Conservation (phyloP, 2,329 filamentous ascomycete genomes). For the Cryphonectria nitschkei region DNA sequence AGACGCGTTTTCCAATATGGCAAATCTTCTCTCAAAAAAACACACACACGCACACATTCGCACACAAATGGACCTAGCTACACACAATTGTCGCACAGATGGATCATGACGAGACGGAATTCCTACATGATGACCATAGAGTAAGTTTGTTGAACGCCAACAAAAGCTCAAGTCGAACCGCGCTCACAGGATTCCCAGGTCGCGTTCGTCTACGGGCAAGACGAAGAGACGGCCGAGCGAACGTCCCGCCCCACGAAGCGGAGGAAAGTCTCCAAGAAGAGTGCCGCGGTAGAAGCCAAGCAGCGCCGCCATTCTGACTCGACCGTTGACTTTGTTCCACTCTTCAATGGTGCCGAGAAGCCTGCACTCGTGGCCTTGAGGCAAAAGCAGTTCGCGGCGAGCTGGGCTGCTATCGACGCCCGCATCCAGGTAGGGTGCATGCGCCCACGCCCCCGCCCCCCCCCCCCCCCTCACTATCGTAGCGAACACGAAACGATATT, state of each 20-base stretch:
- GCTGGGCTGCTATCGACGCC: constrained; percentile 67
- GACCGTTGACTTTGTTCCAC: constrained; percentile 48
- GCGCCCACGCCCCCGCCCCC: no score
- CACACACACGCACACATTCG: constrained; percentile 3
- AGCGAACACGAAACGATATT: constrained; percentile 8
- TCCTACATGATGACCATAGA: constrained; percentile 51
- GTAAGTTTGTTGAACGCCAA: constrained; percentile 34
- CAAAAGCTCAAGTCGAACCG: neutral
- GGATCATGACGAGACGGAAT: constrained; percentile 27
- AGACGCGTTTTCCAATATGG: neutral
- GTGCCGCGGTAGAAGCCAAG: constrained; percentile 24
- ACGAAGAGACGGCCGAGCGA: constrained; percentile 41
- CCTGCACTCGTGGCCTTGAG: constrained; percentile 55
- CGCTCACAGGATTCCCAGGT: constrained; percentile 46
- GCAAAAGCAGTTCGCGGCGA: constrained; percentile 60
- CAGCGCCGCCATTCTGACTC: constrained; percentile 30
- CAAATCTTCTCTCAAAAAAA: neutral
- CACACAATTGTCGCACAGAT: constrained; percentile 4
- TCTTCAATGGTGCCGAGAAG: constrained; percentile 60
- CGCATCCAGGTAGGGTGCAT: constrained; percentile 59
- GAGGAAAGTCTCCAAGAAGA: constrained; percentile 54
- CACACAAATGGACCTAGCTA: neutral
- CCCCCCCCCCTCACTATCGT: no score
- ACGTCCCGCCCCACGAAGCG: constrained; percentile 56
- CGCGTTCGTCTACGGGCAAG: constrained; percentile 65